phyloP scores from a whole-genome alignment of 495 filamentous ascomycete species.

The Thermothielavioides terrestris region DNA sequence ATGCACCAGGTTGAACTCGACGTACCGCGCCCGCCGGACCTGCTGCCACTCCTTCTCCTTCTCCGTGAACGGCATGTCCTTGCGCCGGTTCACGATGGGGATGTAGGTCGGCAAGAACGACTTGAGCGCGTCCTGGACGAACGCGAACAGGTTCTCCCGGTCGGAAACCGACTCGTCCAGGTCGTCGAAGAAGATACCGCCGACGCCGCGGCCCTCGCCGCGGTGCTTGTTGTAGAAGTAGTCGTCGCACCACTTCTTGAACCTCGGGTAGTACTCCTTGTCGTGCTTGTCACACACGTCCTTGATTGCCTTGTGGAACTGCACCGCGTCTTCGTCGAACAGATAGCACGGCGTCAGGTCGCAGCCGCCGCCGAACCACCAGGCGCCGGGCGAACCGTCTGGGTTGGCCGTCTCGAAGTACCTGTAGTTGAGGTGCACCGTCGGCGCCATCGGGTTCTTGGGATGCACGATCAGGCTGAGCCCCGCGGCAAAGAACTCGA shows the following conservation, averaged over 20 bases:
- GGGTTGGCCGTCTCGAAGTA: slow-evolving; percentile 92
- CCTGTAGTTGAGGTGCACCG: slow-evolving; percentile 95
- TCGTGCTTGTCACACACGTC: slow-evolving; percentile 90
- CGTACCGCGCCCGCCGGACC: slow-evolving; percentile 82
- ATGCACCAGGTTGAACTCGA: slow-evolving; percentile 98
- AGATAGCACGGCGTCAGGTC: slow-evolving; percentile 92
- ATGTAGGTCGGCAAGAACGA: slow-evolving; percentile 89
- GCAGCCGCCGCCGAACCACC: slow-evolving; percentile 97
- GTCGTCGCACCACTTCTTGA: slow-evolving; percentile 97
- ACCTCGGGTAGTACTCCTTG: slow-evolving; percentile 82
- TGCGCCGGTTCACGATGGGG: slow-evolving; percentile 76
- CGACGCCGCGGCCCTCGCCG: slow-evolving; percentile 77
- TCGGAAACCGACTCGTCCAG: slow-evolving; percentile 72
- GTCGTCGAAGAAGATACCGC: slow-evolving; percentile 98
- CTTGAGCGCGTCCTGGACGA: slow-evolving; percentile 71
- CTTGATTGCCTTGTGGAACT: slow-evolving; percentile 93
- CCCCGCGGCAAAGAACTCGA: slow-evolving; percentile 93
- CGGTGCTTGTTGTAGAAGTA: slow-evolving; percentile 95
- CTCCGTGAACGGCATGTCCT: slow-evolving; percentile 81
- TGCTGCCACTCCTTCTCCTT: slow-evolving; percentile 95
- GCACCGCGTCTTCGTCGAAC: slow-evolving; percentile 92
- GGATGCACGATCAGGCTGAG: slow-evolving; percentile 90
- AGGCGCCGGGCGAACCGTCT: slow-evolving; percentile 64
- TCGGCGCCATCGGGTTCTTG: slow-evolving; percentile 90
- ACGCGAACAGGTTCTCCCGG: slow-evolving; percentile 86